Base-by-base conservation (phyloP, 2,329 filamentous ascomycete species). In the Claviceps humidiphila region DNA sequence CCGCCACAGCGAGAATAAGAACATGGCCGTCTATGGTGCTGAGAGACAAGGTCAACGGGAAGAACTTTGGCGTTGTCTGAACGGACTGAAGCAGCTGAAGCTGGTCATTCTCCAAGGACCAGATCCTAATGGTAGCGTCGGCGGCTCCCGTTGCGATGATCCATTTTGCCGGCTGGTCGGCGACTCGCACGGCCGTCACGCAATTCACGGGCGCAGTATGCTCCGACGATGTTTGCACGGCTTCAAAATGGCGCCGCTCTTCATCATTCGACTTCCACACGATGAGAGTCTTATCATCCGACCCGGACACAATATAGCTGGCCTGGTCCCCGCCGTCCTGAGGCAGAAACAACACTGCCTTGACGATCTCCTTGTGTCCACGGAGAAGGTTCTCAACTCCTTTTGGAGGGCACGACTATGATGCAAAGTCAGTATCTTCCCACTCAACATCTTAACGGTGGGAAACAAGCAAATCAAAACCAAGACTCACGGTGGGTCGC, bases 321-420 rank as follows among this genome's bases (percentile, higher is more conserved):
- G 68, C 63, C 16, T 69, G 61, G 17, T 76, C 71, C 6, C 66
- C 68, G 17, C 71, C 68, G 37, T 67, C 65, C 45, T 64, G 61
- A 1, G 80, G 78, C 51, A 91, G 75, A 62, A 96, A 94, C 60
- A 82, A 85, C 51, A 97, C 81, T 11, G 84, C 87, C 67, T 89
- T 95, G 56, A 97, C 88, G 51, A 77, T 77, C 56, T 85, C 87
- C 13, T 74, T 81, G 64, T 98, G 93, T 0, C 89, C 89, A 39
- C 76, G 75, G 38, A 97, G 72, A 2, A 95, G 73, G 1, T 69
- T 66, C 49, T 74, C 74, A 13, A 95, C 74, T 5, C 91, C 90
- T 44, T 56, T 69, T 24, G 67, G 65, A 42, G 60, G 58, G 16
- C 64, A 53, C 43, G 60, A 64, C 74, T 74, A 52, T 56, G 44